These are phyloP conservation scores for Maudiozyma bulderi DNA, from an alignment of 805 yeast genomes.

Conservation along the genomic window DNA sequence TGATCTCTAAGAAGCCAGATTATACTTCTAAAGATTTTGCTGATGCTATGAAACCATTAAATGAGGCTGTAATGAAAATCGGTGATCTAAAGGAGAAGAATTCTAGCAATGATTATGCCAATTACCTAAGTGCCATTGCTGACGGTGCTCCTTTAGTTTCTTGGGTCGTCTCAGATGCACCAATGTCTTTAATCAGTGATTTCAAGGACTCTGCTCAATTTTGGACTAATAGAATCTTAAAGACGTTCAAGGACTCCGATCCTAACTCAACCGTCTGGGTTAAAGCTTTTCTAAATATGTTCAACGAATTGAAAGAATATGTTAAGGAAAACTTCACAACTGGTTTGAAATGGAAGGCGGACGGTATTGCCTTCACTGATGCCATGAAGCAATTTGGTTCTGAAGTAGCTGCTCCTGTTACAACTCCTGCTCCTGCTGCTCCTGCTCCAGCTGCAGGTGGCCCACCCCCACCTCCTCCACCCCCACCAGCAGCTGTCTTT, in stretches of 20 bases:
- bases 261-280: slow-evolving; percentile 76
- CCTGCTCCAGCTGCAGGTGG: slow-evolving; percentile 17
- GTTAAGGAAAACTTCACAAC: slow-evolving; percentile 71
- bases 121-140: slow-evolving; percentile 71
- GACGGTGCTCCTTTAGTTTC: slow-evolving; percentile 88
- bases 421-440: slow-evolving; percentile 26
- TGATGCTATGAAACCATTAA: slow-evolving; percentile 59
- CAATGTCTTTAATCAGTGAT: slow-evolving; percentile 67
- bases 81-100: slow-evolving; percentile 63
- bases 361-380: slow-evolving; percentile 49
- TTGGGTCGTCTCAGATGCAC: slow-evolving; percentile 76
- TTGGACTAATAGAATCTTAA: slow-evolving; percentile 85
- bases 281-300: slow-evolving; percentile 46
- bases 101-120: slow-evolving; percentile 52
- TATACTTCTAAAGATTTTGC: slow-evolving; percentile 42
- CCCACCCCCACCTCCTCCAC: slow-evolving; percentile 85
- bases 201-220: slow-evolving; percentile 87
- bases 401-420: slow-evolving; percentile 29
- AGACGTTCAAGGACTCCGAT: slow-evolving; percentile 70
- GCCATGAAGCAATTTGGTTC: slow-evolving; percentile 21
- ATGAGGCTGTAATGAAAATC: slow-evolving; percentile 47
- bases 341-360: slow-evolving; percentile 73
- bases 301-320: slow-evolving; percentile 61
- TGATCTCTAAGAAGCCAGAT: slow-evolving; percentile 57
- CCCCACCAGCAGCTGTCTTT: slow-evolving; percentile 72